Evolutionary conservation across 1,139 yeast genomes (phyloP).

Genomic region (Debaryomyces nepalensis): DNA sequence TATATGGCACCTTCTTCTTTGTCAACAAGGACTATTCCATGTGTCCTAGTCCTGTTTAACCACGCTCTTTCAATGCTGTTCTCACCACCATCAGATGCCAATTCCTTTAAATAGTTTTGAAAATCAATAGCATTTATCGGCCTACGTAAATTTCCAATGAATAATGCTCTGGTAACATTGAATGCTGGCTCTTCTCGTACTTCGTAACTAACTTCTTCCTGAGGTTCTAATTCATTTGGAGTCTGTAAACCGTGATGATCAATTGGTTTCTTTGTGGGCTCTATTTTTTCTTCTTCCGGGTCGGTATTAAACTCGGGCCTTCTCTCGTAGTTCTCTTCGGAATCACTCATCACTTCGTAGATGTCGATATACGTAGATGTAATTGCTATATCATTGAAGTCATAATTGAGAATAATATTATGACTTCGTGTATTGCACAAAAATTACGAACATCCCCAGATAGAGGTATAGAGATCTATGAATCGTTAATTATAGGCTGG

Average conservation of each 20-base stretch:
- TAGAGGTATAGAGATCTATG: background rate
- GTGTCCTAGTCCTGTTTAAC: conserved; percentile 47
- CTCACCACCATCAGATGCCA: conserved; percentile 30
- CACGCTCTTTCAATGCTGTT: conserved; percentile 47
- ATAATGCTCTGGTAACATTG: conserved; percentile 46
- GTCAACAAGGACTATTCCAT: conserved; percentile 46
- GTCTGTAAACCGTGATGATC: conserved; percentile 34
- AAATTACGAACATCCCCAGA: background rate
- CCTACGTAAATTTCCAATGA: conserved; percentile 46
- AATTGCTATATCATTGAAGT: conserved; percentile 1
- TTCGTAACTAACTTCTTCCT: conserved; percentile 40
- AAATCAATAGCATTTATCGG: conserved; percentile 44
- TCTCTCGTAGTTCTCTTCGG: conserved; percentile 24
- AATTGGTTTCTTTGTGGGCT: conserved; percentile 19
- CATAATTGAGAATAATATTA: conserved; percentile 6
- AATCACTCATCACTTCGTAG: conserved; percentile 22
- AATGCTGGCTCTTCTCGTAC: conserved; percentile 34
- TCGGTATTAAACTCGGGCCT: conserved; percentile 16
- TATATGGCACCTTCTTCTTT: conserved; percentile 44
- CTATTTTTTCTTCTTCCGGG: conserved; percentile 14
- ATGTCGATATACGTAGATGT: background rate
- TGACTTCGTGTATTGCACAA: conserved; percentile 7
- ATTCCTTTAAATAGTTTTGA: conserved; percentile 37
- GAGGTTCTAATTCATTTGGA: conserved; percentile 25
- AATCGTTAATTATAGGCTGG: conserved; percentile 1